Base-by-base conservation (phyloP, 257 asterid species). In the Parsonsia alboflavescens region DNA sequence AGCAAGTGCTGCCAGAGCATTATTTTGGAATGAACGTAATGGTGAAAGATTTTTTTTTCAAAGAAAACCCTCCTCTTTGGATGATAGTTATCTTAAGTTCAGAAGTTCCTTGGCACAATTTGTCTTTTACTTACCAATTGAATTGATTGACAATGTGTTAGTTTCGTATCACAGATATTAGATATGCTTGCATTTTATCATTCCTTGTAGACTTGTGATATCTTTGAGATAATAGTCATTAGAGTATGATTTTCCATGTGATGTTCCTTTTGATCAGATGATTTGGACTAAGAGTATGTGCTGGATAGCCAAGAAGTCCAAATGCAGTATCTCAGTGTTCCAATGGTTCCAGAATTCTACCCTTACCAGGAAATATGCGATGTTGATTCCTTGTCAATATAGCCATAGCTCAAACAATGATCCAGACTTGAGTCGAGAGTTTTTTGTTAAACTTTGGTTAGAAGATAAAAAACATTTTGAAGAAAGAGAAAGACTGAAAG, bases 401-500 rank as follows among this genome's bases (percentile, higher is more conserved):
- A 63, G 78, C 73, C 89, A 86, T 53, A 53, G 78, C 28, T 41
- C 28, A 69, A 79, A 82, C 74, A 82, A 79, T 79, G 82, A 80
- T 62, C 84, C 90, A 44, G 89, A 87, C 75, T 80, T 94, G 85
- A 88, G 79, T 78, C 84, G 97, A 81, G 96, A 89, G 49, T 89
- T 92, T 77, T 81, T 90, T 75, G 91, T 87, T 33, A 90, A 75
- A 76, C 98, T 88, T 70, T 92, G 99, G 97, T 70, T 78, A 76
- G 85, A 82, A 68, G 96, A 90, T 79, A 82, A 76, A 81, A 61
- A 69, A 75, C 76, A 64, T 74, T 68, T 75, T 63, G 78, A 72
- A 70, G 82, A 52, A 30, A 79, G 76, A 74, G 80, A 74, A 75
- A 86, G 79, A 53, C 80, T 36, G 30, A 89, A 80, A 73, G 75